Base-by-base conservation (phyloP, 768 basidiomycete species). In the Boletales sp. region DNA sequence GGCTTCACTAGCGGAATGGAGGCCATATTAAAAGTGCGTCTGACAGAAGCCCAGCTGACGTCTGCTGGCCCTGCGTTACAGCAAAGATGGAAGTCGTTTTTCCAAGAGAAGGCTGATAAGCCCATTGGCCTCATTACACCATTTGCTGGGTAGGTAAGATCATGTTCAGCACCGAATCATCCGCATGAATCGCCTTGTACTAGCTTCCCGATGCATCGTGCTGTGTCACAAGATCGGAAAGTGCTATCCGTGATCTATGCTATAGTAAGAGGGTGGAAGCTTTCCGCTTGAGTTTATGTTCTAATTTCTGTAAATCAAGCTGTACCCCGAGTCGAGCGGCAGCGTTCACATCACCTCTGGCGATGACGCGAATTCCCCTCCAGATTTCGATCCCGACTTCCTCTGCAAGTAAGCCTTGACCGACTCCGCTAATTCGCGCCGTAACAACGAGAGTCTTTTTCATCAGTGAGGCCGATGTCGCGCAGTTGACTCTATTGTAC, bases 281-380 rank as follows among this genome's bases (percentile, higher is more conserved):
- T 2, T 2, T 1, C 3, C 25, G 15, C 10, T 7, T 14, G 13
- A 43, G 4, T 18, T n/a, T 11, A 33, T 25, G 7, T 21, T 46
- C 46, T 58, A 34, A 51, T 25, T 39, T 6, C 18, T 21, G 46
- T 21, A 11, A 21, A 25, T 18, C 11, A 5, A 64, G 63, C 15
- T 61, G 44, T 79, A 83, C 55, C 79, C 80, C 5, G 64, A 61
- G 10, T 74, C 78, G 2, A 45, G 50, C 10, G 81, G 81, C 2
- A 65, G 67, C 44, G 70, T 78, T 10, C 79, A 81, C 57, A 78
- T 81, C 48, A 61, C 47, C 5, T 68, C 72, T 9, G 74, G 68
- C 4, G 51, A 68, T 4, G 69, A 80, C 48, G 64, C 70, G 10
- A 70, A 73, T 46, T 72, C 71, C 1, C 63, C 70, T 8, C 60